These are phyloP conservation scores for Trichoderma parareesei DNA, from an alignment of 495 filamentous ascomycete species.

Conservation along the genomic window DNA sequence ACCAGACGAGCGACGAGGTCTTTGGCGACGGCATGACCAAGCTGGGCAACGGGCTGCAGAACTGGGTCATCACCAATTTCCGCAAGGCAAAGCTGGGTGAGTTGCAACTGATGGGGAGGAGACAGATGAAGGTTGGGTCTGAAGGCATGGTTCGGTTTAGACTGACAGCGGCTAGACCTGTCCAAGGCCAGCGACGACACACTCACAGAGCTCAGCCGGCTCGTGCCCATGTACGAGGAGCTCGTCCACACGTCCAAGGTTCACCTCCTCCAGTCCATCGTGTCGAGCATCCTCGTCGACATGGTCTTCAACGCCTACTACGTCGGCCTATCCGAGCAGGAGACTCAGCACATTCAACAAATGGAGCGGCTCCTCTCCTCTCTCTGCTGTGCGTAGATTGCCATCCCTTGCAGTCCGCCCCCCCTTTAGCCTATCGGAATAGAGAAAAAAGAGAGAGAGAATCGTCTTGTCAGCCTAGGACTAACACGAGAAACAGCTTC, in stretches of 20 bases:
- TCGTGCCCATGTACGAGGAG: conserved; percentile 44
- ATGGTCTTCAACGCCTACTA: conserved; percentile 45
- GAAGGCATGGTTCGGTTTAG: not conserved
- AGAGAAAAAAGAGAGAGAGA: not conserved
- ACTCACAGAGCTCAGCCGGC: conserved; percentile 29
- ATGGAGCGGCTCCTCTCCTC: conserved; percentile 37
- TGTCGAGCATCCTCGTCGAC: conserved; percentile 43
- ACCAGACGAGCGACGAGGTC: conserved; percentile 46
- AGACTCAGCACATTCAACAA: conserved; percentile 31
- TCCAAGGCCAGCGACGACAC: conserved; percentile 25
- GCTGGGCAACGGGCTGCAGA: conserved; percentile 48
- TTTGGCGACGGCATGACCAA: conserved; percentile 38
- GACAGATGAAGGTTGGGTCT: not conserved
- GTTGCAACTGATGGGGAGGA: conserved; percentile 12
- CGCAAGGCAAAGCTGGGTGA: conserved; percentile 42
- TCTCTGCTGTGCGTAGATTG: conserved; percentile 15
- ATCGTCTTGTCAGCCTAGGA: not conserved
- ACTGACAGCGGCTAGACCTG: conserved; percentile 25
- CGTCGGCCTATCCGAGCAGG: conserved; percentile 38
- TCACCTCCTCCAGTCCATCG: conserved; percentile 44
- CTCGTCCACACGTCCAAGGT: conserved; percentile 40
- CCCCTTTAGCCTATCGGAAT: not conserved
- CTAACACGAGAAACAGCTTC: conserved; percentile 24
- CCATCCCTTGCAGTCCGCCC: not conserved
- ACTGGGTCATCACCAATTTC: conserved; percentile 50